Evolutionary conservation across 164 flowering plant species (phyloP).

Genomic region (Nelumbo lutea): DNA sequence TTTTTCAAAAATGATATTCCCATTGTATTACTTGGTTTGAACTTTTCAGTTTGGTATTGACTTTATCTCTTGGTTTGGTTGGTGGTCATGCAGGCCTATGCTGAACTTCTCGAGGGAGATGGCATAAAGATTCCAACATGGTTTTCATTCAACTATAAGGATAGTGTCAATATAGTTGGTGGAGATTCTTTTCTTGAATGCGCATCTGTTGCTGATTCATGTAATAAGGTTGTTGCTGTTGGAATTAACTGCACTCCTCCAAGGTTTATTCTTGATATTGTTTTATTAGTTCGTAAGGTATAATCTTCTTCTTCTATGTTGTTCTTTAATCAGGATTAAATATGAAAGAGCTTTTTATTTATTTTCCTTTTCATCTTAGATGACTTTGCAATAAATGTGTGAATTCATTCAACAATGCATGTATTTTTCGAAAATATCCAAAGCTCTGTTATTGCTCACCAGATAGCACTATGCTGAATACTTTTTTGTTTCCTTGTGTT

Average conservation of each 20-base stretch:
- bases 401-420: conserved; percentile 2
- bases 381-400: not conserved
- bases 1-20: not conserved
- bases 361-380: not conserved
- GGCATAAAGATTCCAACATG: conserved; percentile 69
- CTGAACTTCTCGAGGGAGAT: conserved; percentile 73
- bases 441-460: not conserved
- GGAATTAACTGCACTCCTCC: conserved; percentile 97
- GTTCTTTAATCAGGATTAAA: not conserved
- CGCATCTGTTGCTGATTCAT: conserved; percentile 59
- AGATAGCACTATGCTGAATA: too few relatives aligned
- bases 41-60: not conserved
- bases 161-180: conserved; percentile 69
- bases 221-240: conserved; percentile 66
- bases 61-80: not conserved
- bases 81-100: conserved; percentile 56
- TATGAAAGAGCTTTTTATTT: not conserved
- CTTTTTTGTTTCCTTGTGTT: too few relatives aligned
- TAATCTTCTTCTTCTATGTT: not conserved
- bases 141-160: conserved; percentile 76
- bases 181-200: conserved; percentile 77
- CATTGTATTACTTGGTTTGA: not conserved
- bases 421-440: not conserved
- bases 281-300: conserved; percentile 59
- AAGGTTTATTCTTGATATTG: conserved; percentile 57